Conservation (phyloP, 2,329 filamentous ascomycete species). For the Ophiostoma ulmi region DNA sequence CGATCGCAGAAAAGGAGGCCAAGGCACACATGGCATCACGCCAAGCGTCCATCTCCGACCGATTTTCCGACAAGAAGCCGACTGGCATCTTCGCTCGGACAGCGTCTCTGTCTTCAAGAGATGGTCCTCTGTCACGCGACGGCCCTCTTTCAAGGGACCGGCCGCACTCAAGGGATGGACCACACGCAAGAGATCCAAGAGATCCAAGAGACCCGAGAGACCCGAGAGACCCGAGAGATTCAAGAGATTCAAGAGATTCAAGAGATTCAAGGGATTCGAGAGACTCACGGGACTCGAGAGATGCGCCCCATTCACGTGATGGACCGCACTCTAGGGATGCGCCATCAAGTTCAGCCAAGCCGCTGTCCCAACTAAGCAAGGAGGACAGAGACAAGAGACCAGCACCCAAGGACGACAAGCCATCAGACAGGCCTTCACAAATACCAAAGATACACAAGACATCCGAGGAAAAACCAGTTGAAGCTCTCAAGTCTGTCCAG, state of each 20-base stretch:
- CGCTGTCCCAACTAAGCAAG: neutral
- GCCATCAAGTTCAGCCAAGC: neutral
- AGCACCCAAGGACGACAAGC: slow-evolving; percentile 12
- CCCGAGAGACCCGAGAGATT: neutral
- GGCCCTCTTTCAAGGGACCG: neutral
- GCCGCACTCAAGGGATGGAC: slow-evolving; percentile 4
- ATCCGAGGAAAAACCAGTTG: slow-evolving; percentile 1
- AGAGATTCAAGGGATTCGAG: neutral
- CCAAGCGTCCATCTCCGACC: neutral
- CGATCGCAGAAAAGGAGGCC: slow-evolving; percentile 8
- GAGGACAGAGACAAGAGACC: slow-evolving; percentile 11
- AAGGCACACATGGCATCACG: slow-evolving; percentile 8
- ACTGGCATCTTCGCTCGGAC: slow-evolving; percentile 19
- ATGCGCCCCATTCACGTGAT: neutral
- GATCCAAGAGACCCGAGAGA: neutral
- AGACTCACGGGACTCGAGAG: neutral
- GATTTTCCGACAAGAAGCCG: slow-evolving; percentile 19
- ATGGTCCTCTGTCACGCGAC: neutral
- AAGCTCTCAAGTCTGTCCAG: neutral
- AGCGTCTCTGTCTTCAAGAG: neutral
- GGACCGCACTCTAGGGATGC: neutral
- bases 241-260: neutral
- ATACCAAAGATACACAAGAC: slow-evolving; percentile 11
- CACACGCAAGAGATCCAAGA: neutral
- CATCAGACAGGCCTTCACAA: neutral